Evolutionary conservation across 176 grass and related monocot genomes (phyloP), one percentile per base, ranked within the genome.

Genomic region (Canna indica): DNA sequence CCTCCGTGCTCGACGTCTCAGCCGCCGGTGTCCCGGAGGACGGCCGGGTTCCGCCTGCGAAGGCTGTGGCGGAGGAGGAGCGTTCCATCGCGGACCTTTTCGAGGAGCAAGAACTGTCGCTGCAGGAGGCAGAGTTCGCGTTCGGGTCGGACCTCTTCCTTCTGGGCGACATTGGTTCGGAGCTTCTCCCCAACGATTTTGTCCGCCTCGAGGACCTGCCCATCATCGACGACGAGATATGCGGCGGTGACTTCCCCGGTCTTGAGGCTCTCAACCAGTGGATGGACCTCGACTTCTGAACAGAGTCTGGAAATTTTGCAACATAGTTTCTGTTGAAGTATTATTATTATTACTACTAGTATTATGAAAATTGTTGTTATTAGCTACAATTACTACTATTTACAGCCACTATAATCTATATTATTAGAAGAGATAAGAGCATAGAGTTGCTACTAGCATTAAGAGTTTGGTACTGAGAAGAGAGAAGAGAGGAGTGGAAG

Each of bases 1-100:
- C 68, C 12, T 70, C 68, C 28, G 68, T 70, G 41, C 68, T 70
- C 26, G 68, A 70, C 28, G n/a, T 67, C 32, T 24, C 63, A 17
- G 63, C 63, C 35, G 25, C 57, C 57, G 57, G 25, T 10, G 25
- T 29, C 57, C 26, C 27, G 11, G 27, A 60, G 4, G 64, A 24
- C 22, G 14, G 26, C 44, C 39, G 27, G 15, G 45, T 17, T 48
- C 26, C 45, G 12, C 44, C 25, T 3, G 14, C 16, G 2, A 70
- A 33, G 27, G 16, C 25, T 13, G 26, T 15, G 0, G 67, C 39
- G 16, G 39, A 7, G 26, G 26, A 31, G 45, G 68, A 50, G 15
- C 68, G 18, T 10, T 47, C 68, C 28, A 70, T 70, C 12, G 39
- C 68, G 13, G 68, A 70, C 4, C 68, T 70, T 15, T 70, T 50